Conservation (phyloP, 306 rosid genomes). For the Castanea sativa region DNA sequence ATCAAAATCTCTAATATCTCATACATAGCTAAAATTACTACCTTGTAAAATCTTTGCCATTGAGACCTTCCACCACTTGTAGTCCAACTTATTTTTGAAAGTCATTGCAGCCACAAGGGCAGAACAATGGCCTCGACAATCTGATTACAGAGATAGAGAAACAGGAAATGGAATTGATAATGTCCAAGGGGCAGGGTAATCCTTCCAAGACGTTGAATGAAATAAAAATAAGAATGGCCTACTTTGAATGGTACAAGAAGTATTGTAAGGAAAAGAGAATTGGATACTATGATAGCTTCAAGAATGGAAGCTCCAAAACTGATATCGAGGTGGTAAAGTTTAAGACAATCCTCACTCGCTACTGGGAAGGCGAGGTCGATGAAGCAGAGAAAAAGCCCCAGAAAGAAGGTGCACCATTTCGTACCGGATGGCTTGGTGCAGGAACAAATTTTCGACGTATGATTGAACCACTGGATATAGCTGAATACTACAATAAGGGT, state of each 20-base stretch:
- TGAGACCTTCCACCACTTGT: not conserved
- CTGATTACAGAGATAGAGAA: slow-evolving; percentile 5
- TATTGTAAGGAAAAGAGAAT: not conserved
- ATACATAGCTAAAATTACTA: not conserved
- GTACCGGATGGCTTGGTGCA: slow-evolving; percentile 31
- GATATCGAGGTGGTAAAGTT: slow-evolving; percentile 15
- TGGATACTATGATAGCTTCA: slow-evolving; percentile 69
- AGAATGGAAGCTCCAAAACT: not conserved
- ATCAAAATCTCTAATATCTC: not conserved
- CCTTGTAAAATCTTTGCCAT: not conserved
- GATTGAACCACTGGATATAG: slow-evolving; percentile 67
- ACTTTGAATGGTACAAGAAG: slow-evolving; percentile 66
- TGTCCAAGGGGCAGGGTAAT: not conserved
- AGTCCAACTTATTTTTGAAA: not conserved
- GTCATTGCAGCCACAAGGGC: slow-evolving; percentile 13
- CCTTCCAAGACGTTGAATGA: slow-evolving; percentile 30
- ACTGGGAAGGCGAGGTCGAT: slow-evolving; percentile 50
- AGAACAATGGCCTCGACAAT: not conserved
- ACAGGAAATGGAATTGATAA: not conserved
- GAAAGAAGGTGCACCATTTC: slow-evolving; percentile 24
- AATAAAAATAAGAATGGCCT: slow-evolving; percentile 40
- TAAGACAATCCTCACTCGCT: slow-evolving; percentile 33
- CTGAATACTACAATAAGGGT: slow-evolving; percentile 33
- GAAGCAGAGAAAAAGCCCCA: slow-evolving; percentile 21
- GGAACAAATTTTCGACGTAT: slow-evolving; percentile 61